phyloP scores from a whole-genome alignment of 768 basidiomycete genomes.

The Pholiota molesta region DNA sequence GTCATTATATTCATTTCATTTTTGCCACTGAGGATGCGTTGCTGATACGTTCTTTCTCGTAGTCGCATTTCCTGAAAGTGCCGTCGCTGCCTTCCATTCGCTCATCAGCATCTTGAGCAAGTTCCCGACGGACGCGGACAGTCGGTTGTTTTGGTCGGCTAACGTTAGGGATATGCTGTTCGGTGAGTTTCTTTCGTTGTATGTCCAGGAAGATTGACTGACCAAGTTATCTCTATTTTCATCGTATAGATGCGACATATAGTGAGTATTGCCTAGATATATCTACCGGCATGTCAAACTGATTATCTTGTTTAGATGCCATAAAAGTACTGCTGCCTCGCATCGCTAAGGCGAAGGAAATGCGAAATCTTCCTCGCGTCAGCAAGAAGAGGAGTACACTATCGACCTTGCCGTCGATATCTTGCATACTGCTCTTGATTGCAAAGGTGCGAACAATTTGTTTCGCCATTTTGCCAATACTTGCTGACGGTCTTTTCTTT shows the following conservation, averaged over 20 bases:
- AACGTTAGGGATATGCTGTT: slow-evolving; percentile 66
- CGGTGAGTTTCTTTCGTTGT: slow-evolving; percentile 43
- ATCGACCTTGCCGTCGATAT: slow-evolving; percentile 44
- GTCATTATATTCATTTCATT: slow-evolving; percentile 24
- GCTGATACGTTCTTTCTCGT: slow-evolving; percentile 18
- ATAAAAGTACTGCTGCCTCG: slow-evolving; percentile 62
- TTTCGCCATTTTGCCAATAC: neutral
- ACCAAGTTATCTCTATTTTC: slow-evolving; percentile 11
- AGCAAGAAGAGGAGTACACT: slow-evolving; percentile 39
- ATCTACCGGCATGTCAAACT: slow-evolving; percentile 6
- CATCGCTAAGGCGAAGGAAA: slow-evolving; percentile 34
- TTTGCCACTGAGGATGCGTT: neutral
- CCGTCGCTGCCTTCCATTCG: slow-evolving; percentile 79
- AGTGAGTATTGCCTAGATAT: slow-evolving; percentile 23
- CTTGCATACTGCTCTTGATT: slow-evolving; percentile 52
- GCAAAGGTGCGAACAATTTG: slow-evolving; percentile 49
- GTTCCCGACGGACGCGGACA: slow-evolving; percentile 77
- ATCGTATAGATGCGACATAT: slow-evolving; percentile 40
- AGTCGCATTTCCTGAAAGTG: slow-evolving; percentile 89
- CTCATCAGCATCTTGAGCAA: slow-evolving; percentile 75
- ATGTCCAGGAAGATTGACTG: neutral
- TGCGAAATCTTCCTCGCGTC: slow-evolving; percentile 19
- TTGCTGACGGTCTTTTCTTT: neutral
- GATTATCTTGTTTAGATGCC: slow-evolving; percentile 40
- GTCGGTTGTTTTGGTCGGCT: slow-evolving; percentile 74